Base-by-base conservation (phyloP, 78 protist genomes). In the Thecamonas trahens region DNA sequence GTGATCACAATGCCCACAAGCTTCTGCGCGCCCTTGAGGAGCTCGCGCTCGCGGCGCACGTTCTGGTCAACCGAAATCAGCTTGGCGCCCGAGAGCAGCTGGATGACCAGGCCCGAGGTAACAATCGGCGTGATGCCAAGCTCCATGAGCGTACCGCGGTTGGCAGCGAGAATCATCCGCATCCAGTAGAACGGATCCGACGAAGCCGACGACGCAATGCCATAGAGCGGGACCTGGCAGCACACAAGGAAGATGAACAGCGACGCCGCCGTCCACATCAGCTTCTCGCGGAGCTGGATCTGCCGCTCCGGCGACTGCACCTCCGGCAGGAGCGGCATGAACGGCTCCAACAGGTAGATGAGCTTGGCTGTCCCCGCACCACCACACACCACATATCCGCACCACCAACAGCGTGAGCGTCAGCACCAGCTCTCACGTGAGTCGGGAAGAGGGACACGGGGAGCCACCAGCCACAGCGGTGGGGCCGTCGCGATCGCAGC, bases 131-230 rank as follows among this genome's bases (percentile, higher is more conserved):
- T 73, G 72, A 97, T 96, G 47, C 99, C 99, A 34, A 98, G 89
- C 84, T 98, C 99, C 99, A 98, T 97, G 37, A 98, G 85, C 15
- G 99, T 96, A 44, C 99, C 99, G 17, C 98, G 82, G 93, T 96
- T 97, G 24, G 99, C 94, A 37, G 99, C 99, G 60, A 97, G 80
- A 59, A 98, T 85, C 45, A 92, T 97, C 26, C 99, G 97, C 84
- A 91, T 74, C 99, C 99, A 95, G 83, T 95, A 97, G 91, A 94
- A 90, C 35, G 99, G 99, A 68, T 97, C 99, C 20, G 94, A 68
- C 22, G 72, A 32, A 63, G 89, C 91, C 44, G 80, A 61, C 31
- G 91, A 64, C 72, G 69, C 45, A 80, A 83, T 80, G 82, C 99
- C 99, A 61, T 87, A 94, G 9, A 98, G 85, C 38, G 99, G 99